These are phyloP conservation scores for Phytophthora cajani DNA, from an alignment of 352 stramenopile genomes.

Conservation along the genomic window DNA sequence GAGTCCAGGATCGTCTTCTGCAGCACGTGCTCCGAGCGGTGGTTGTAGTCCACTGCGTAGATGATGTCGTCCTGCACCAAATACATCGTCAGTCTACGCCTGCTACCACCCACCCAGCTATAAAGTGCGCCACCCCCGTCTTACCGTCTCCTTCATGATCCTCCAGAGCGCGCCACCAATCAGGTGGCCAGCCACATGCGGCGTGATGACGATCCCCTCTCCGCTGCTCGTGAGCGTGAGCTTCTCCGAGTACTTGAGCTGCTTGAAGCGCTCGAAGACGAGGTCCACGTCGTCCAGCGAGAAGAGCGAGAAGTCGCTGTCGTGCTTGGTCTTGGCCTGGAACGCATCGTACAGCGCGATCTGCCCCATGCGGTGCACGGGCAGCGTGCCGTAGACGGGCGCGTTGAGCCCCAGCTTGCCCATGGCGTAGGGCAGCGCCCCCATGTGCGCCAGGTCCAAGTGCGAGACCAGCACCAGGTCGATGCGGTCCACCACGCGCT, in stretches of 20 bases:
- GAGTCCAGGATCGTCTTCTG: constrained; percentile 94
- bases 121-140: not conserved
- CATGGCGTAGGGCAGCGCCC: constrained; percentile 90
- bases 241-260: constrained; percentile 97
- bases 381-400: constrained; percentile 94
- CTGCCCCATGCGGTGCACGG: constrained; percentile 97
- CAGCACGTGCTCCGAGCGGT: constrained; percentile 94
- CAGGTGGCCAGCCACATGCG: constrained; percentile 94
- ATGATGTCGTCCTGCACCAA: constrained; percentile 91
- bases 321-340: constrained; percentile 91
- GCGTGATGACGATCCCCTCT: constrained; percentile 93
- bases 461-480: constrained; percentile 93
- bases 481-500: constrained; percentile 83
- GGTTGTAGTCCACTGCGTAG: constrained; percentile 93
- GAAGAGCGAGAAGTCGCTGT: constrained; percentile 92
- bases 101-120: not conserved
- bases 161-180: constrained; percentile 95
- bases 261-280: constrained; percentile 92
- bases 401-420: constrained; percentile 84
- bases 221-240: constrained; percentile 86
- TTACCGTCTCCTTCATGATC: constrained; percentile 94
- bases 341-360: constrained; percentile 97
- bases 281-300: constrained; percentile 94
- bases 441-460: constrained; percentile 90
- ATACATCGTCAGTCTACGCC: not conserved